Base-by-base conservation (phyloP, 2,329 filamentous ascomycete genomes). In the Diplodia sapinea region DNA sequence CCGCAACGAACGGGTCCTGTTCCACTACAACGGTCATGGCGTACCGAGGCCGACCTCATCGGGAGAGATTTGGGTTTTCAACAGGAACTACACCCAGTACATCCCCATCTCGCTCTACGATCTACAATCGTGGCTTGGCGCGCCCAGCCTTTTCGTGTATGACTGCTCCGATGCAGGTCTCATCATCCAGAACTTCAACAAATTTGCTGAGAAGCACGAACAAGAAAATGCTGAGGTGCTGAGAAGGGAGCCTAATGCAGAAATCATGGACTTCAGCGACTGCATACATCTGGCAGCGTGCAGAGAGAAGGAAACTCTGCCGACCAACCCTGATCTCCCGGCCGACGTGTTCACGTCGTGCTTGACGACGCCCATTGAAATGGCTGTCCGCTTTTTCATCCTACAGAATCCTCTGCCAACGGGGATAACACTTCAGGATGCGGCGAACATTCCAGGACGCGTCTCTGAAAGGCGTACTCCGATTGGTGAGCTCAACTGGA, bases 11-110 rank as follows among this genome's bases (percentile, higher is more conserved):
- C 86, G 95, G 61, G 93, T 99, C 1, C 83, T 99, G n/a, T 92
- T 99, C 74, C 95, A 99, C 77, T 99, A 99, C 84, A 99, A 99
- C 74, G 95, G 95, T 17, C 95, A 99, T 78, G 95, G 95, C 56
- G 95, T 99, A 12, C 95, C 95, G 1, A 93, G 97, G 75, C 95
- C 95, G 3, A 99, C 95, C 0, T 89, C 91, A 3, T 97, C 94
- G 4, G 95, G 95, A 15, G 95, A 99, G 79, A 96, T 99, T 23
- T 99, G 95, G 95, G 96, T 98, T 5, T 99, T 99, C 79, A 99
- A 99, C 80, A 94, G 95, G 73, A 98, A 93, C 72, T 99, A 97
- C 77, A 99, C 95, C 0, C 95, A 99, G 79, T 99, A 99, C 77
- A 99, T 99, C 51, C 95, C 95, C 0, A 92, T 99, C 52, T 97